Conservation (phyloP, 352 stramenopile genomes). For the Globisporangium middletonii region DNA sequence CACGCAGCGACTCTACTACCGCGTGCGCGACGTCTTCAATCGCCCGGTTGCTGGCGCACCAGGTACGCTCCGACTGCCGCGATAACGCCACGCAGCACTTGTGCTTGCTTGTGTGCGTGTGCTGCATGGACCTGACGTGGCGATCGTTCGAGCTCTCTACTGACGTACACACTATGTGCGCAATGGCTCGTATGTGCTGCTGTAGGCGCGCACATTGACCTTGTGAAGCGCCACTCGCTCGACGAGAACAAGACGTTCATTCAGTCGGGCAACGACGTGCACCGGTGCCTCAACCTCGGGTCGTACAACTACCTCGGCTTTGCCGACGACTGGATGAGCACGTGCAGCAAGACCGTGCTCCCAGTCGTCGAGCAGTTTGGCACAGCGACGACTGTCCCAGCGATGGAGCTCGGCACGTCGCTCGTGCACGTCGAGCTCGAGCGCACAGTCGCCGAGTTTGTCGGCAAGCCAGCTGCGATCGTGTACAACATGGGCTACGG, state of each 20-base stretch:
- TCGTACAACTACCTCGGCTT: slow-evolving; percentile 99
- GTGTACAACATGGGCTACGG: no score
- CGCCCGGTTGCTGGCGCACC: slow-evolving; percentile 61
- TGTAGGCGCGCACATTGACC: slow-evolving; percentile 86
- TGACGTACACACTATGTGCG: background rate
- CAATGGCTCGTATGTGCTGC: slow-evolving; percentile 20
- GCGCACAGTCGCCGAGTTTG: slow-evolving; percentile 38
- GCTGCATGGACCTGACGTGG: no score
- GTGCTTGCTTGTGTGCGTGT: background rate
- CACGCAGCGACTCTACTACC: slow-evolving; percentile 96
- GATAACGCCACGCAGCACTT: no score
- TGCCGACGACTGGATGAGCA: slow-evolving; percentile 98
- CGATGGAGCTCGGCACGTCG: slow-evolving; percentile 86
- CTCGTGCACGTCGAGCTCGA: slow-evolving; percentile 93
- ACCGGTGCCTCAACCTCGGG: slow-evolving; percentile 95
- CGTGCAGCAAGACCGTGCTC: slow-evolving; percentile 91
- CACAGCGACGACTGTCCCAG: slow-evolving; percentile 60
- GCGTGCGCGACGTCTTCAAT: slow-evolving; percentile 91
- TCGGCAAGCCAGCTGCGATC: no score
- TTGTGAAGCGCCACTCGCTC: slow-evolving; percentile 91
- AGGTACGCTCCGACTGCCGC: slow-evolving; percentile 4
- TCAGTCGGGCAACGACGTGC: slow-evolving; percentile 55
- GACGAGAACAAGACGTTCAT: slow-evolving; percentile 83
- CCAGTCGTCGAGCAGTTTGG: slow-evolving; percentile 81
- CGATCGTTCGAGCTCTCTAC: background rate